These are phyloP conservation scores for Entomortierella beljakovae DNA, from an alignment of 192 early-diverging fungal genomes.

Conservation along the genomic window DNA sequence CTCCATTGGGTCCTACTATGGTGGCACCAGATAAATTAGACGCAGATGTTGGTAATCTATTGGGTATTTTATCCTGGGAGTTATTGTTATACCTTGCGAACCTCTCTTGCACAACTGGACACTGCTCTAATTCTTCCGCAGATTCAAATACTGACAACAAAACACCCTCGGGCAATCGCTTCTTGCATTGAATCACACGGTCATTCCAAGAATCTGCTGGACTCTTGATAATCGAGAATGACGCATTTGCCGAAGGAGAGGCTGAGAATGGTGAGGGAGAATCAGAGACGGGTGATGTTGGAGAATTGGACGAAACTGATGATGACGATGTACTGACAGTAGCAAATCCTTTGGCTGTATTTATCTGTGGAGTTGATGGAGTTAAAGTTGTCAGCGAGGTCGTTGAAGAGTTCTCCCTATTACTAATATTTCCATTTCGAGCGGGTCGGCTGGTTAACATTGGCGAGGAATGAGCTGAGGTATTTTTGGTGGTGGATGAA, in stretches of 20 bases:
- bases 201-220: conserved; percentile 26
- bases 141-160: conserved; percentile 29
- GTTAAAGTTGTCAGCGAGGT: no score
- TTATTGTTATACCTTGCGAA: conserved; percentile 25
- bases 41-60: no score
- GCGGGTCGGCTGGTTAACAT: no score
- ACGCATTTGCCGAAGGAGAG: background rate
- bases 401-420: no score
- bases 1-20: no score
- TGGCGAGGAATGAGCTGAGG: no score
- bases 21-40: no score
- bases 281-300: background rate
- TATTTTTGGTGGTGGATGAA: no score
- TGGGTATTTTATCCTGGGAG: no score
- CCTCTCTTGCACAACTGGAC: conserved; percentile 15
- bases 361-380: no score
- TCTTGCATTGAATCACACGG: conserved; percentile 17
- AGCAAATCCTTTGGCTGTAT: no score
- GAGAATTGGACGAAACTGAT: background rate
- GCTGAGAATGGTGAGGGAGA: background rate
- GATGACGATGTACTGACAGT: background rate
- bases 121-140: conserved; percentile 24
- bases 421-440: no score
- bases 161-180: conserved; percentile 12
- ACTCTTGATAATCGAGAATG: conserved; percentile 1